Evolutionary conservation across 257 asterid genomes (phyloP), one percentile per base, ranked within the genome.

Genomic region (Ophiorrhiza pumila): DNA sequence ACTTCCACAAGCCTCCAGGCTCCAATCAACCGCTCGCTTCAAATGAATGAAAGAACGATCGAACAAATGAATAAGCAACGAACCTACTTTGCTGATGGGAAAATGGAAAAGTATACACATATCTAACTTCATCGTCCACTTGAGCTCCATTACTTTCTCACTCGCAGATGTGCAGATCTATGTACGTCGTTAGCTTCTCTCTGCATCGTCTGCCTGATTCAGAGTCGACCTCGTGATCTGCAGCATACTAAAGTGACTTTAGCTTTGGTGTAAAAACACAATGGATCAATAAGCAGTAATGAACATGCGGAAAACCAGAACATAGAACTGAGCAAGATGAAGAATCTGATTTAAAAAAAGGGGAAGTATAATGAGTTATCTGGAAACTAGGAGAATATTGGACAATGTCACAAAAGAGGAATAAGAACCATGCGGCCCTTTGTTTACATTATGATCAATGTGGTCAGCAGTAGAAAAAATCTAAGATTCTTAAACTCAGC

Each of bases 131-230:
- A 22, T 17, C 46, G 35, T 43, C 46, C 42, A 17, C 31, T 63
- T 22, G 49, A 63, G n/a, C 52, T 41, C 31, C 47, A 34, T 62
- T 41, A 39, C 69, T 64, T 12, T 41, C 69, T 64, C 31, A 63
- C 29, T 13, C 12, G 10, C 68, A n/a, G 1, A 63, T 41, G 53
- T 41, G n/a, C 52, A 64, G 52, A 47, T 22, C 53, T 7, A 64
- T 4, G 2, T 4, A 39, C 2, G 34, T 9, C 9, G 27, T 13
- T 14, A 13, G 56, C 15, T 66, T 15, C 71, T 25, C 20, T 45
- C 23, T 13, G 41, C 56, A 23, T 65, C 32, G 10, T 69, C 74
- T 13, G 37, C 55, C 49, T 17, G 29, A 29, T 65, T 31, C 29
- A 5, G 12, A 27, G n/a, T 32, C 31, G 6, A 68, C 59, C 50